Evolutionary conservation across 192 early-diverging fungal genomes (phyloP).

Genomic region (Backusella australiensis): DNA sequence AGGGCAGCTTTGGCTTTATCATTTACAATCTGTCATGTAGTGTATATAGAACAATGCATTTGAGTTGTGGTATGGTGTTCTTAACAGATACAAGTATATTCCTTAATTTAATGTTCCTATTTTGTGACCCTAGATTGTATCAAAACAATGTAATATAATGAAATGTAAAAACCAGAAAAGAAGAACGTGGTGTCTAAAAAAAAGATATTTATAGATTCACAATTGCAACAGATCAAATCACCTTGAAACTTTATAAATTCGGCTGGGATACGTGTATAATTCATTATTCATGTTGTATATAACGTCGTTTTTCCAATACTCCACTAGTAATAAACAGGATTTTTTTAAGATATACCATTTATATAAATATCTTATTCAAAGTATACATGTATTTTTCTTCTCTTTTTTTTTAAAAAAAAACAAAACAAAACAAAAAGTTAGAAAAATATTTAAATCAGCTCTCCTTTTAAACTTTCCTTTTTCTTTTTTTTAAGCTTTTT

Average conservation of each 20-base stretch:
- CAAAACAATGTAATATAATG: not conserved
- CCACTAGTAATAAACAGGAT: not conserved
- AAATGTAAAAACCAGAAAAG: not conserved
- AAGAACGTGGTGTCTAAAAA: not conserved
- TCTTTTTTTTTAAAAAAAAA: not conserved
- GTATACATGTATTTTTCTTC: not conserved
- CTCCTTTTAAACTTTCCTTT: not conserved
- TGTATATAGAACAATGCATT: not conserved
- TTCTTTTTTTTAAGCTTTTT: not conserved
- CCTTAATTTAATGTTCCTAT: not conserved
- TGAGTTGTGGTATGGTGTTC: not conserved
- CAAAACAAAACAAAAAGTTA: not conserved
- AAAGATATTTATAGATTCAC: not conserved
- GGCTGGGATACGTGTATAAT: not conserved
- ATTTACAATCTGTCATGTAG: not conserved
- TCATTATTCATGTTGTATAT: not conserved
- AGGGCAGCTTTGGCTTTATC: not conserved
- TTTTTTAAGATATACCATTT: not conserved
- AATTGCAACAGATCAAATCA: not conserved
- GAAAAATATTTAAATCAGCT: not conserved
- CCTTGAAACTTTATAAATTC: not conserved
- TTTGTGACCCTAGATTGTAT: not conserved
- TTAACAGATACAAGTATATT: not conserved
- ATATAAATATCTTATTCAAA: not conserved
- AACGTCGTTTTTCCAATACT: not conserved